phyloP scores from a whole-genome alignment of 129 eudicot species.

The Helianthus annuus region DNA sequence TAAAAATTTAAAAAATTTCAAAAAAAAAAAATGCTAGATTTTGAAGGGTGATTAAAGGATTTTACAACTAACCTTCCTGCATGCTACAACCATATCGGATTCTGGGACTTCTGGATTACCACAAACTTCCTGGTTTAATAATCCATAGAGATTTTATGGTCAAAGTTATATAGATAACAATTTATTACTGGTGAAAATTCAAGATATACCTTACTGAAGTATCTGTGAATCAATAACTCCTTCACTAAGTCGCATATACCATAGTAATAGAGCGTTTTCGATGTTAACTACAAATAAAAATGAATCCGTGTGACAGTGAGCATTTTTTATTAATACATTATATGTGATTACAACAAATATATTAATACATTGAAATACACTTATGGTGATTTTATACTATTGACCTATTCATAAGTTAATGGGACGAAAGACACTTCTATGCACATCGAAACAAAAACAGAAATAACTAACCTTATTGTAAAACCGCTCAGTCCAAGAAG shows the following conservation, averaged over 20 bases:
- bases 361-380: background rate
- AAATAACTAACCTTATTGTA: slow-evolving; percentile 66
- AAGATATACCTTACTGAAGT: slow-evolving; percentile 80
- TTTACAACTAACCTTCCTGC: slow-evolving; percentile 76
- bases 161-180: background rate
- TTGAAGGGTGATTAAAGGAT: background rate
- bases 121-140: slow-evolving; percentile 67
- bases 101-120: slow-evolving; percentile 77
- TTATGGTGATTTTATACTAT: background rate
- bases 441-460: background rate
- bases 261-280: slow-evolving; percentile 69
- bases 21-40: background rate
- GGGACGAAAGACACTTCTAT: background rate
- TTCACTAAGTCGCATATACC: slow-evolving; percentile 77
- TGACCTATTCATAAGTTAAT: background rate
- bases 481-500: slow-evolving; percentile 95
- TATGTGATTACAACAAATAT: no score
- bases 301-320: background rate
- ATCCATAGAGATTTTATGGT: slow-evolving; percentile 18
- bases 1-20: no score
- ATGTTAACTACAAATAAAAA: slow-evolving; percentile 62
- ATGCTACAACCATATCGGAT: slow-evolving; percentile 82
- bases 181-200: background rate
- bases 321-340: background rate
- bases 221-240: slow-evolving; percentile 74